phyloP scores from a whole-genome alignment of 208 protist genomes.

The Wallacemonas rigidus region DNA sequence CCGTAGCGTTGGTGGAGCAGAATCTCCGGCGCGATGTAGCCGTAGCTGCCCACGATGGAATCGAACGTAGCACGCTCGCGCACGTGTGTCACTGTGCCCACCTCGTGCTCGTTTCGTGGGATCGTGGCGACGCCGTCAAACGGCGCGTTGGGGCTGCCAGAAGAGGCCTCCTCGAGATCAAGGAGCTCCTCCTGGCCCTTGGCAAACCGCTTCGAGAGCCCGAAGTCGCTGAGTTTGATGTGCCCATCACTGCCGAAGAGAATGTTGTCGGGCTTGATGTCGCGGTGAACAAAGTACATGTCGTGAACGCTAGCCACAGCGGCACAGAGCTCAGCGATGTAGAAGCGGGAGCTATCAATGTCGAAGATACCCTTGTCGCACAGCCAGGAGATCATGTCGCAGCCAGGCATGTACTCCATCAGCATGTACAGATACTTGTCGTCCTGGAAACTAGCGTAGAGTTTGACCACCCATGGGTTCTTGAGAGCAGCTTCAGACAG shows the following conservation, averaged over 20 bases:
- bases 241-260: slow-evolving; percentile 96
- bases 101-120: slow-evolving; percentile 16
- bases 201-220: slow-evolving; percentile 93
- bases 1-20: slow-evolving; percentile 93
- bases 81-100: slow-evolving; percentile 18
- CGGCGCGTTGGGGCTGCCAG: background rate
- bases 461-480: slow-evolving; percentile 90
- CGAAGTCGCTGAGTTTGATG: slow-evolving; percentile 98
- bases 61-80: slow-evolving; percentile 75
- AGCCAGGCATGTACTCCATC: slow-evolving; percentile 95
- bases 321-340: slow-evolving; percentile 91
- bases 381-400: slow-evolving; percentile 94
- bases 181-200: slow-evolving; percentile 68
- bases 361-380: slow-evolving; percentile 89
- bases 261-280: slow-evolving; percentile 99
- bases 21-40: slow-evolving; percentile 98
- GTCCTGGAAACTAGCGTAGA: slow-evolving; percentile 94
- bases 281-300: slow-evolving; percentile 93
- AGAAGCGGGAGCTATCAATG: slow-evolving; percentile 87
- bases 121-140: slow-evolving; percentile 13
- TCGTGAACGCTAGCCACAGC: slow-evolving; percentile 90
- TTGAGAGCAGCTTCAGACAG: slow-evolving; percentile 76
- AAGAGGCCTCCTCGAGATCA: slow-evolving; percentile 35
- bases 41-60: slow-evolving; percentile 95
- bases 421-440: slow-evolving; percentile 92